Base-by-base conservation (phyloP, 371 early-diverging fungal species). In the Phascolomyces articulosus region DNA sequence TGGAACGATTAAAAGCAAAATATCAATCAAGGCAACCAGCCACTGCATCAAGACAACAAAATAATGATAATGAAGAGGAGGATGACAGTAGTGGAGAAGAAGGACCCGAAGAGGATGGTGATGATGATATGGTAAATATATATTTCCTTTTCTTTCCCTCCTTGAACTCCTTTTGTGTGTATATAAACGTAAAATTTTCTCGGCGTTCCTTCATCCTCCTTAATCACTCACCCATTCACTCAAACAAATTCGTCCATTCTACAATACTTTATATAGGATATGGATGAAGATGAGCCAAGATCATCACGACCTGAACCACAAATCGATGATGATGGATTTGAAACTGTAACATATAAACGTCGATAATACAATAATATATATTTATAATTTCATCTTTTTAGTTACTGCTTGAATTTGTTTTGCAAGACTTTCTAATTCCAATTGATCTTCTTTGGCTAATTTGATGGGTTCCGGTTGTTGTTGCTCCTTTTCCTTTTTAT, bases 1-100 rank as follows among this genome's bases (percentile, higher is more conserved):
- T 88, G 1, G 79, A 83, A 40, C 74, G 74, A 20, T 67, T 88
- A 27, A 70, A 81, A 54, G 74, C 77, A 63, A 84, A 81, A 48
- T 75, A 72, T 18, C 77, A 78, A 63, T 58, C 66, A 18, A 72
- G 64, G 67, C 23, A 55, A 57, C 10, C 61, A 41, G 49, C 68
- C 11, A 38, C 58, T 29, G 72, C 77, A 8, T 65, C 73, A 27
- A 78, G 67, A 48, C 72, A 62, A 65, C 70, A 63, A 51, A 75
- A 57, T 27, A 62, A 31, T 64, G 62, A 61, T 26, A 64, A 67
- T 34, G 68, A 64, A 29, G 73, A 56, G 8, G 55, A 63, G 11
- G 58, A 57, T 40, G 71, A 60, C 40, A 70, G 67, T 49, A 72
- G 75, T 60, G 81, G 64, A 10, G 79, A 71, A 26, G 78, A 80